Evolutionary conservation across 331 rosid genomes (phyloP).

Genomic region (Stylosanthes scabra): DNA sequence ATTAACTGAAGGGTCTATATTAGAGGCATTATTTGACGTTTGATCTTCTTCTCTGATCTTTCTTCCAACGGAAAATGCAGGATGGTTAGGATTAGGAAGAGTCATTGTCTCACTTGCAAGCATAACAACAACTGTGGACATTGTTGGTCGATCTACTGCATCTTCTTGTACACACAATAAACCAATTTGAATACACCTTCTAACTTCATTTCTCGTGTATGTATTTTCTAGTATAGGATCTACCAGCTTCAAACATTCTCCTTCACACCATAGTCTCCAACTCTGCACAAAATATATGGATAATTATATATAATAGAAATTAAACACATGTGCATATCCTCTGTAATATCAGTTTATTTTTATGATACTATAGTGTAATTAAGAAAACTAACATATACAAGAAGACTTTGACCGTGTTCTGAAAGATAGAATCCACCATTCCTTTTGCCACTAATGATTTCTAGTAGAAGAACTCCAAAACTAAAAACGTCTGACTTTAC

Average conservation of each 20-base stretch:
- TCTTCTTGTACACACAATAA: conserved; percentile 23
- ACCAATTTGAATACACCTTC: background rate
- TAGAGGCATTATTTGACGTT: background rate
- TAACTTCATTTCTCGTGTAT: background rate
- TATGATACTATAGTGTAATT: too few relatives aligned
- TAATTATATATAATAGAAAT: background rate
- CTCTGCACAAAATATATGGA: background rate
- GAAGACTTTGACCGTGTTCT: conserved; percentile 14
- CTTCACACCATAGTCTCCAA: conserved; percentile 36
- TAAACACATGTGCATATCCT: background rate
- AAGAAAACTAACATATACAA: conserved; percentile 5
- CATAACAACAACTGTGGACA: conserved; percentile 20
- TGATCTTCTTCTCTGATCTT: background rate
- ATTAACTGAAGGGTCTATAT: background rate
- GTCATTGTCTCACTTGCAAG: conserved; percentile 4
- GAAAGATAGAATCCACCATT: conserved; percentile 27
- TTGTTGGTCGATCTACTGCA: conserved; percentile 26
- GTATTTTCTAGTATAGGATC: conserved; percentile 24
- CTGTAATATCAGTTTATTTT: background rate
- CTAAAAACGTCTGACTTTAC: conserved; percentile 3
- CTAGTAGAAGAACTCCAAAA: conserved; percentile 30
- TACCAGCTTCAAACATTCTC: conserved; percentile 17
- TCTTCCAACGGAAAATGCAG: conserved; percentile 26
- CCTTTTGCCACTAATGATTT: conserved; percentile 18
- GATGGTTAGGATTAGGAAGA: background rate